Evolutionary conservation across 257 asterid species (phyloP), one percentile per base, ranked within the genome.

Genomic region (Handroanthus guayacan): DNA sequence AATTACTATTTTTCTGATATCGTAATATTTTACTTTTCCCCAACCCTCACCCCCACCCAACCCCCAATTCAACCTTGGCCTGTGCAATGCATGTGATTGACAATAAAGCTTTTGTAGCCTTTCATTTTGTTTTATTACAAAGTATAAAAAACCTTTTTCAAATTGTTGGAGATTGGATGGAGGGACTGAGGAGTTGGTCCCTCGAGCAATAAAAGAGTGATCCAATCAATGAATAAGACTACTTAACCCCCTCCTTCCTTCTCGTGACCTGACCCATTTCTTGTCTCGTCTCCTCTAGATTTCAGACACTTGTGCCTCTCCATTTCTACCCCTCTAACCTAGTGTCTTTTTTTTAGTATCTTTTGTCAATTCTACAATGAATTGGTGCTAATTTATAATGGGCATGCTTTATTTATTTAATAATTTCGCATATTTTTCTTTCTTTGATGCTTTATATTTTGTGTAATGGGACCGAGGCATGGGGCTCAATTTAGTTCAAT

Each of bases 31-130:
- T 13, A 6, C 0, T 9, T 39, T 18, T 14, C 71, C 76, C 74
- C 54, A 25, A 31, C 50, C 52, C 62, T 69, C 66, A 43, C 3
- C 63, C 70, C 74, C 54, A 31, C 50, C 52, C 70, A 52, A 64
- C 66, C 63, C 41, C 20, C 64, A 10, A 37, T 61, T 25, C 31
- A 41, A 41, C 31, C 9, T 79, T 66, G 62, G 65, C 36, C 78
- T 82, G 84, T 80, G 88, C 82, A 84, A 74, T 81, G 94, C 98
- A 91, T 88, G 97, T 92, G 97, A 90, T 75, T 77, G 90, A 87
- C 82, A 87, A 79, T 78, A 86, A 76, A 81, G 94, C 81, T 56
- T 92, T 90, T 94, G 98, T 88, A 89, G 92, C 75, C 83, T 90
- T 84, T 91, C 84, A 60, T 75, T 86, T 94, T 90, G 95, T 90